Evolutionary conservation across 2,329 filamentous ascomycete genomes (phyloP), one percentile per base, ranked within the genome.

Genomic region (Alternaria burnsii): DNA sequence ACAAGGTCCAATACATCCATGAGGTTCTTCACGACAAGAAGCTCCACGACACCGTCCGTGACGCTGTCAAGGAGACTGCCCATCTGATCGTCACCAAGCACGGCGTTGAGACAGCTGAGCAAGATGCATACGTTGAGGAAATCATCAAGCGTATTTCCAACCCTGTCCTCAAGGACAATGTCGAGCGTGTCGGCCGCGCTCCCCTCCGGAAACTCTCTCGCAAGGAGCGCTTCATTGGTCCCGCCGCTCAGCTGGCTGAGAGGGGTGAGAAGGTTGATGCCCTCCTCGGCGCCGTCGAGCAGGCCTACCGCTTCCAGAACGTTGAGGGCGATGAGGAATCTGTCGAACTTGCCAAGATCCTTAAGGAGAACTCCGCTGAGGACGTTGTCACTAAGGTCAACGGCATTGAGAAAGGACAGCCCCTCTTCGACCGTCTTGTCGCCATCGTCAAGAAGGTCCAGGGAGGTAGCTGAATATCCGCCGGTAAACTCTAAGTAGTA

Each of bases 211-310:
- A 99, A 86, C 87, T 99, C 34, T 90, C 90, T 67, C 91, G 94
- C 80, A 95, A 96, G 83, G 95, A 99, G 83, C 93, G 95, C 44
- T 97, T 99, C 83, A 89, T 99, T 71, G 93, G 91, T 46, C 95
- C 95, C 5, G 94, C 95, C 46, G 88, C 92, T 10, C 91, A 97
- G 81, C 87, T 99, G 18, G 93, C 93, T 46, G 93, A 97, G 84
- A 85, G 86, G 61, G 93, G 88, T 60, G 85, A 92, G 80, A 86
- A 87, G 70, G 90, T 89, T 78, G 85, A 88, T 59, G 89, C 87
- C 54, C 86, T 99, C 30, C 84, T 98, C 54, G 90, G 90, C 59
- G 91, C 92, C 20, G 88, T 95, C 46, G 94, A 98, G 84, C 93
- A 94, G 88, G 90, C 92, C 7, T 90, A 99, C 79, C 92, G 91